These are phyloP conservation scores for Peltaster fructicola DNA, from an alignment of 2,329 filamentous ascomycete genomes.

Conservation along the genomic window DNA sequence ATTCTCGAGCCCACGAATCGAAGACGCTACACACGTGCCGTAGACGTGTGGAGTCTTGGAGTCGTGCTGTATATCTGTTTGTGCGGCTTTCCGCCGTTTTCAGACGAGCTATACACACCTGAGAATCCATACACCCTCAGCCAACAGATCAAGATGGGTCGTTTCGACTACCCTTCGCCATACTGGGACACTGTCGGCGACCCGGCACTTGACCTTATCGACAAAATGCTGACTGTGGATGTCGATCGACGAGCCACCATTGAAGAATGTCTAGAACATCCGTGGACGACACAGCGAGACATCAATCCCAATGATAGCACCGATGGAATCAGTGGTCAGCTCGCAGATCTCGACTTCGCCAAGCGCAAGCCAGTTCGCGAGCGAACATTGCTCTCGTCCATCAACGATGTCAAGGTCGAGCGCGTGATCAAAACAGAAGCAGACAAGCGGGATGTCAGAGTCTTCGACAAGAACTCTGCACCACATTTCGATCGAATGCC, in stretches of 20 bases:
- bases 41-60: conserved; percentile 94
- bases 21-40: conserved; percentile 81
- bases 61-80: conserved; percentile 95
- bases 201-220: conserved; percentile 78
- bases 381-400: conserved; percentile 63
- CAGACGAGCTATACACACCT: conserved; percentile 61
- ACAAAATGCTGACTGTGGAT: conserved; percentile 83
- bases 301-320: conserved; percentile 55
- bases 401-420: conserved; percentile 56
- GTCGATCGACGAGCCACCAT: conserved; percentile 69
- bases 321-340: conserved; percentile 74
- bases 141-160: conserved; percentile 75
- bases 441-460: conserved; percentile 46
- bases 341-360: conserved; percentile 66
- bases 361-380: conserved; percentile 65
- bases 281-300: conserved; percentile 50
- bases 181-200: conserved; percentile 89
- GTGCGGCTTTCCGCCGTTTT: conserved; percentile 93
- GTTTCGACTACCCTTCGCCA: conserved; percentile 87
- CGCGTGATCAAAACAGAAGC: conserved; percentile 39
- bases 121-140: conserved; percentile 76
- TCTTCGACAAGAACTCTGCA: conserved; percentile 55
- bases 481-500: conserved; percentile 14
- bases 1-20: conserved; percentile 69
- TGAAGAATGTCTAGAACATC: conserved; percentile 78